These are phyloP conservation scores for Senna tora DNA, from an alignment of 306 rosid species.

Conservation along the genomic window DNA sequence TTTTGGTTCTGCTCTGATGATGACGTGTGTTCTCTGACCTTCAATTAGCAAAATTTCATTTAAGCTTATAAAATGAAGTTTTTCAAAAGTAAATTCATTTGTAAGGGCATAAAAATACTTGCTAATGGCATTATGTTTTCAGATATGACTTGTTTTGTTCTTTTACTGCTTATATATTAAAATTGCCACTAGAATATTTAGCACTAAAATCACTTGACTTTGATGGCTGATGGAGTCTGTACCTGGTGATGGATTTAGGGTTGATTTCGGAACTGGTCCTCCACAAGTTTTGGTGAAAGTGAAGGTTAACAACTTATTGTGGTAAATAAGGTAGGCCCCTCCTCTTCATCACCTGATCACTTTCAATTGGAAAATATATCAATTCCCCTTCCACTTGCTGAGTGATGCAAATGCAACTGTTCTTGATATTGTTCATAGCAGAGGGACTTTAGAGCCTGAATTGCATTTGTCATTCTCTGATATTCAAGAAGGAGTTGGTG, in stretches of 20 bases:
- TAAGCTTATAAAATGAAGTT: too few relatives aligned
- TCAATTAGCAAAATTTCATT: too few relatives aligned
- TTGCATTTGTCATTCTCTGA: not conserved
- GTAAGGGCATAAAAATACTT: too few relatives aligned
- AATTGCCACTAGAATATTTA: not conserved
- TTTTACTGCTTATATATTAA: not conserved
- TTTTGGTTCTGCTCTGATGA: not conserved
- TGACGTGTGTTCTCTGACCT: not conserved
- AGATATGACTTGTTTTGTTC: not conserved
- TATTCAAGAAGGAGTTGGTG: constrained; percentile 8
- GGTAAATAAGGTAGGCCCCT: constrained; percentile 9
- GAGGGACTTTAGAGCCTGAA: constrained; percentile 10
- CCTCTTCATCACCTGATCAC: constrained; percentile 32
- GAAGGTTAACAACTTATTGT: constrained; percentile 17
- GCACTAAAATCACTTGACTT: constrained; percentile 31
- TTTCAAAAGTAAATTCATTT: too few relatives aligned
- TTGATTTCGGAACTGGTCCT: constrained; percentile 24
- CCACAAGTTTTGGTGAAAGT: constrained; percentile 13
- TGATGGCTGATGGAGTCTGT: constrained; percentile 48
- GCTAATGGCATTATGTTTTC: not conserved
- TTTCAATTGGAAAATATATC: not conserved
- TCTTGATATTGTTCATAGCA: constrained; percentile 3
- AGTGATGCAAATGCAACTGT: constrained; percentile 9
- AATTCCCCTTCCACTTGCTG: not conserved
- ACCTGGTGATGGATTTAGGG: too few relatives aligned